phyloP scores from a whole-genome alignment of 257 asterid species.

The Haberlea rhodopensis region DNA sequence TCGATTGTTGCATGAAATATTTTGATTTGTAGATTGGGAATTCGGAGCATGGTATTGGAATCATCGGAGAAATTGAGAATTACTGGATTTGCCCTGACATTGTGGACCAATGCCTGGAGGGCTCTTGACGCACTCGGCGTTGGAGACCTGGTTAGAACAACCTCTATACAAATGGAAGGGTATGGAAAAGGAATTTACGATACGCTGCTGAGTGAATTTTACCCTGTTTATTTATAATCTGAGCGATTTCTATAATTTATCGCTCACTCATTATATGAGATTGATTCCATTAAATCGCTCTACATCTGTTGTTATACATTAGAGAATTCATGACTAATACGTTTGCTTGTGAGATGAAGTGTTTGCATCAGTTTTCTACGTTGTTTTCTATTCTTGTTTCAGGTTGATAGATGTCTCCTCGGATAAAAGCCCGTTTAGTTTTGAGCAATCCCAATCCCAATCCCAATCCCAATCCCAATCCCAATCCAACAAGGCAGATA shows the following conservation, averaged over 20 bases:
- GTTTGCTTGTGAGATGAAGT: neutral
- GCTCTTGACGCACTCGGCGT: slow-evolving; percentile 55
- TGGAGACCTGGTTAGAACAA: slow-evolving; percentile 41
- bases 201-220: too few relatives aligned
- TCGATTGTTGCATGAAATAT: too few relatives aligned
- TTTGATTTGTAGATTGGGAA: slow-evolving; percentile 37
- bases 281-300: too few relatives aligned
- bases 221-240: too few relatives aligned
- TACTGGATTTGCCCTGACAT: slow-evolving; percentile 48
- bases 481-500: neutral
- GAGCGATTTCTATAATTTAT: too few relatives aligned
- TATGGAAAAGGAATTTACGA: too few relatives aligned
- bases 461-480: slow-evolving; percentile 19
- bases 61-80: slow-evolving; percentile 49
- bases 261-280: too few relatives aligned
- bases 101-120: slow-evolving; percentile 64
- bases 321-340: too few relatives aligned
- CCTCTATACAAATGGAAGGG: slow-evolving; percentile 36
- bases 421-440: neutral
- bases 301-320: too few relatives aligned
- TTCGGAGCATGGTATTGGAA: slow-evolving; percentile 51
- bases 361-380: neutral
- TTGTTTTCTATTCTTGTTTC: neutral
- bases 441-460: neutral
- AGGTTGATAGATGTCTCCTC: neutral